Evolutionary conservation across 2,329 filamentous ascomycete genomes (phyloP), one percentile per base, ranked within the genome.

Genomic region (Stromatinia cepivora): DNA sequence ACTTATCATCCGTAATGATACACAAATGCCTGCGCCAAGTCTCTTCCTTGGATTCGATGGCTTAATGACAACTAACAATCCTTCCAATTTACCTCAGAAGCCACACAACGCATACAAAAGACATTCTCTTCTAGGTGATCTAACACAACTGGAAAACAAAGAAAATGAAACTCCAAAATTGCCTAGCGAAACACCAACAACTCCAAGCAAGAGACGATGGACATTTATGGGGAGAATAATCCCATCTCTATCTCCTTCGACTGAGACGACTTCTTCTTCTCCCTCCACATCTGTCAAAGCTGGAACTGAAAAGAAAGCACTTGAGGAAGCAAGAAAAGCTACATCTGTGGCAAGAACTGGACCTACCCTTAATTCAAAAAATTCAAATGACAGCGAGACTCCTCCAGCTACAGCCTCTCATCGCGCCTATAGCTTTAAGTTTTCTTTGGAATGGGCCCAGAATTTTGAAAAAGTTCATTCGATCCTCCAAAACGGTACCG

Each of bases 1-100:
- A 48, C 82, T 91, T 46, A 92, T 92, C 73, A 87, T 92, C 71
- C 85, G 89, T 72, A 90, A 88, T 73, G 90, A 92, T 78, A 87
- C 75, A 56, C 77, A 77, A 69, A 68, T 73, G 8, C 73, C 77
- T 48, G 66, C 75, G 39, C 53, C 76, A 17, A 76, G 70, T 62
- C 69, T 87, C 22, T 89, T 89, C 73, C 81, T 89, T 58, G 87
- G 87, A 0, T 90, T 90, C 73, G 88, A 90, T 72, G 86, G 86
- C n/a, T 82, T 88, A 56, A 66, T 77, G 39, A 67, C 75, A 28
- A 54, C 69, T 17, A 66, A 62, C 28, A 69, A 58, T 1, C 66
- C 71, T 46, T 52, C 65, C 9, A 48, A 63, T 17, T 52, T 61
- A 52, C 72, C 66, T 31, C 70, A 53, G 8, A 72, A 71, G 4